A percentile compares a stretch with the other conserved stretches of the same genome.
Conservation (phyloP, 2,329 filamentous ascomycete genomes). For the Tolypocladium ovalisporum region DNA sequence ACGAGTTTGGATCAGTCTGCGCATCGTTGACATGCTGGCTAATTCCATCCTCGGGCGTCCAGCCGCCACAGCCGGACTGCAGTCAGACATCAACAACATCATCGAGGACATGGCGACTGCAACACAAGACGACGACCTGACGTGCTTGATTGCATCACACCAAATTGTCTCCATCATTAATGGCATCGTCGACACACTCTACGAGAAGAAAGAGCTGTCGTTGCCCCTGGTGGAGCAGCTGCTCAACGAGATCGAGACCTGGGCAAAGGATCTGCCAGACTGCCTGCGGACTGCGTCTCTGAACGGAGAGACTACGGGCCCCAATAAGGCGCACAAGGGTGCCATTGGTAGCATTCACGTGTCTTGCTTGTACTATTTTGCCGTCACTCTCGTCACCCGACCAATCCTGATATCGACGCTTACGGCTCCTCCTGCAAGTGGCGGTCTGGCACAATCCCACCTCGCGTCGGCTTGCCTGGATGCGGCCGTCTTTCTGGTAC, state of each 20-base stretch:
- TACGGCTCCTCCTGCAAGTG: conserved; percentile 22
- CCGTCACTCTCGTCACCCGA: conserved; percentile 44
- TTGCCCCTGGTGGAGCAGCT: conserved; percentile 25
- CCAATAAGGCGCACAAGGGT: conserved; percentile 14
- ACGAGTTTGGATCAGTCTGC: conserved; percentile 25
- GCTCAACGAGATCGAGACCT: conserved; percentile 29
- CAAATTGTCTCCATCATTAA: conserved; percentile 31
- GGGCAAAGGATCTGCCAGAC: conserved; percentile 32
- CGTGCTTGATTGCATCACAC: conserved; percentile 27
- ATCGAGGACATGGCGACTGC: conserved; percentile 10
- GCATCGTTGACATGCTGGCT: conserved; percentile 25
- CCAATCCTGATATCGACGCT: conserved; percentile 42
- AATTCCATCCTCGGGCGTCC: conserved; percentile 26
- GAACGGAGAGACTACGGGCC: conserved; percentile 3
- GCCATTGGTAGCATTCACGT: conserved; percentile 41
- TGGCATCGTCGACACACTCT: conserved; percentile 29
- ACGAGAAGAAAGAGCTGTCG: conserved; percentile 23
- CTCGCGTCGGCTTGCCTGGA: conserved; percentile 44
- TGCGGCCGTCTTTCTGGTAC: conserved; percentile 42
- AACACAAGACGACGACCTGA: conserved; percentile 1
- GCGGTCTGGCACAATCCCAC: conserved; percentile 15
- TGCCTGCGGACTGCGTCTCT: conserved; percentile 14
- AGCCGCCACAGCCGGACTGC: conserved; percentile 21
- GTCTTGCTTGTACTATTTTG: conserved; percentile 47
- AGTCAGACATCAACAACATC: conserved; percentile 13